Percentiles rank a stretch among this genome's conserved stretches.
These are phyloP conservation scores for Ambrosiella beaveri DNA, from an alignment of 2,329 filamentous ascomycete species.

Conservation along the genomic window DNA sequence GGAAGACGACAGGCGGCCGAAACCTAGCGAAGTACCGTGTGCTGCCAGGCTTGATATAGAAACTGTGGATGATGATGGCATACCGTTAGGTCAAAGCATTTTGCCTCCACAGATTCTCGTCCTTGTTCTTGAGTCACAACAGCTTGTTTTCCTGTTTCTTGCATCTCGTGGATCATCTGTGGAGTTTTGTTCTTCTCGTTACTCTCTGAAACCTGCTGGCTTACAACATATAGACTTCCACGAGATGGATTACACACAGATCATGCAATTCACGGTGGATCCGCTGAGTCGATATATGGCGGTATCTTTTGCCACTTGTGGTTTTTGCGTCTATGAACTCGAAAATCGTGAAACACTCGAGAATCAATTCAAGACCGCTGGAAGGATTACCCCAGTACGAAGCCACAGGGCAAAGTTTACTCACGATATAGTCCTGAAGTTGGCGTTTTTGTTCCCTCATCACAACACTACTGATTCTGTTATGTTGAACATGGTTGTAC, in stretches of 20 bases:
- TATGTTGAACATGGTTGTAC: conserved; percentile 54
- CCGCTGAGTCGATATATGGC: conserved; percentile 53
- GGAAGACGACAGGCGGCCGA: too few species aligned
- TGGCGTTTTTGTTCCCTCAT: conserved; percentile 68
- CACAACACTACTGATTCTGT: conserved; percentile 29
- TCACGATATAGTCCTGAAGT: conserved; percentile 61
- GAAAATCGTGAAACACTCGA: not conserved
- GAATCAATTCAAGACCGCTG: conserved; percentile 31
- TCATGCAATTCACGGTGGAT: conserved; percentile 52
- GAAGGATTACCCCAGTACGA: conserved; percentile 42
- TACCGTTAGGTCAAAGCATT: conserved; percentile 3
- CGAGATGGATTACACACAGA: not conserved
- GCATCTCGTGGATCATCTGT: conserved; percentile 28
- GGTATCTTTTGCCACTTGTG: conserved; percentile 50
- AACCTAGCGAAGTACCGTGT: not conserved
- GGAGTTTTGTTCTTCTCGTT: conserved; percentile 35
- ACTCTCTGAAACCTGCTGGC: not conserved
- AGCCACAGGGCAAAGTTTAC: conserved; percentile 28
- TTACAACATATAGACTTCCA: too few species aligned
- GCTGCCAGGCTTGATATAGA: not conserved
- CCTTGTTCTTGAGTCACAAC: conserved; percentile 54
- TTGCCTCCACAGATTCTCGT: conserved; percentile 68
- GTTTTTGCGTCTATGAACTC: conserved; percentile 56
- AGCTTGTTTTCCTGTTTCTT: conserved; percentile 63
- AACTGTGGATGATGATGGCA: conserved; percentile 8